Percentiles rank a stretch among this genome's conserved stretches.
phyloP scores from a whole-genome alignment of 2,329 filamentous ascomycete species.

The Hypoxylon sp. region DNA sequence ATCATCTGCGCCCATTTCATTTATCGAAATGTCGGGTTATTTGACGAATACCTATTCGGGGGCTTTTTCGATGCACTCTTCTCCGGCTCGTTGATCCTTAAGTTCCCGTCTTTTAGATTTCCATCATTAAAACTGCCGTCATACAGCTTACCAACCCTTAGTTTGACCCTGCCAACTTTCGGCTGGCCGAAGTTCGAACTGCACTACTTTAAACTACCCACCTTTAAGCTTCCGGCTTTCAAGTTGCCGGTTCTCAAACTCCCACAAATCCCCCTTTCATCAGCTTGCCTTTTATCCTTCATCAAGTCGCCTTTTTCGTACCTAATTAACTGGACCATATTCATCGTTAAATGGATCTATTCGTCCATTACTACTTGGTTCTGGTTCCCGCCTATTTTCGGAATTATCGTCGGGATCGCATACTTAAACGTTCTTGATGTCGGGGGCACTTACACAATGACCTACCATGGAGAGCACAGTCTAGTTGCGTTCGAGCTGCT shows the following conservation, averaged over 20 bases:
- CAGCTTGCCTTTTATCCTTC: not conserved
- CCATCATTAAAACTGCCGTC: not conserved
- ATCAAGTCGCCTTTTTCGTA: not conserved
- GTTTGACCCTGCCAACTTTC: too few relatives aligned
- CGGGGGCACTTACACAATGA: not conserved
- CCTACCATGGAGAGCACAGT: not conserved
- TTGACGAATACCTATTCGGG: not conserved
- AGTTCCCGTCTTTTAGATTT: slow-evolving; percentile 2
- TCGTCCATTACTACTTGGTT: not conserved
- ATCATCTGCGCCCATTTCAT: not conserved
- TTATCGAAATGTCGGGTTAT: not conserved
- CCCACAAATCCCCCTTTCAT: not conserved
- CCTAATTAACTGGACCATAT: not conserved
- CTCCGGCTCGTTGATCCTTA: not conserved
- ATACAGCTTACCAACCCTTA: not conserved
- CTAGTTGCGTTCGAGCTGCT: not conserved
- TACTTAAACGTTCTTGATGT: not conserved
- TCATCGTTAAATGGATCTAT: not conserved
- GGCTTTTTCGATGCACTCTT: not conserved
- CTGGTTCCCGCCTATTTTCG: not conserved
- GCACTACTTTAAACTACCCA: not conserved
- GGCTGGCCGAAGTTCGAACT: not conserved
- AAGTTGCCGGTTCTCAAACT: not conserved
- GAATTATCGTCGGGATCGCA: not conserved
- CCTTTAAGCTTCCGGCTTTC: too few relatives aligned